A percentile compares a stretch with the other conserved stretches of the same genome.
Evolutionary conservation across 2,329 filamentous ascomycete genomes (phyloP).

Genomic region (Fusarium bactridioides): DNA sequence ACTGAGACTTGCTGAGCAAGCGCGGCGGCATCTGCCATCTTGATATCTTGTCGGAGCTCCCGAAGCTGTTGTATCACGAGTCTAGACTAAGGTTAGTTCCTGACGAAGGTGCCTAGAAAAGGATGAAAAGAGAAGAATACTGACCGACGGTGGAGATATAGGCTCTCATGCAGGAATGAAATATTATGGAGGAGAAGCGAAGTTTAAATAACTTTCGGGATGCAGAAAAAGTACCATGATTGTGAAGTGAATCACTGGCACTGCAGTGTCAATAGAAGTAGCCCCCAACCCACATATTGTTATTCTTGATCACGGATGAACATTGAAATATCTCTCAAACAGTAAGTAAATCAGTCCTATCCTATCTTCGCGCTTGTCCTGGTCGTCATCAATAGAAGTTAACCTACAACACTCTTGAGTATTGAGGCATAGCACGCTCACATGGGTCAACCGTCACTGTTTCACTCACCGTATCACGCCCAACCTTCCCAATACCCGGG

Average conservation of each 20-base stretch:
- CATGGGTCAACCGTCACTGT: not conserved
- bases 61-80: not conserved
- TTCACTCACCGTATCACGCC: not conserved
- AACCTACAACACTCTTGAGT: not conserved
- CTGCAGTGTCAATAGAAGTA: not conserved
- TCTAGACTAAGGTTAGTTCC: not conserved
- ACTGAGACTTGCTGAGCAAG: not conserved
- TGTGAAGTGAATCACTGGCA: not conserved
- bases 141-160: not conserved
- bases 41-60: not conserved
- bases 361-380: not conserved
- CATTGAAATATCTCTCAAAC: not conserved
- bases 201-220: not conserved
- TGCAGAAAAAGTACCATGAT: not conserved
- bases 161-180: not conserved
- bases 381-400: not conserved
- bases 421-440: not conserved
- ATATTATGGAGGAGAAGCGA: not conserved
- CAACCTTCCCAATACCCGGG: not conserved
- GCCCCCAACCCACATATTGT: not conserved
- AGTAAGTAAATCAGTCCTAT: not conserved
- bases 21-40: not conserved
- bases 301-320: not conserved
- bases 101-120: not conserved
- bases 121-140: not conserved